Conservation (phyloP, 2,329 filamentous ascomycete genomes). For the Zarea fungicola region DNA sequence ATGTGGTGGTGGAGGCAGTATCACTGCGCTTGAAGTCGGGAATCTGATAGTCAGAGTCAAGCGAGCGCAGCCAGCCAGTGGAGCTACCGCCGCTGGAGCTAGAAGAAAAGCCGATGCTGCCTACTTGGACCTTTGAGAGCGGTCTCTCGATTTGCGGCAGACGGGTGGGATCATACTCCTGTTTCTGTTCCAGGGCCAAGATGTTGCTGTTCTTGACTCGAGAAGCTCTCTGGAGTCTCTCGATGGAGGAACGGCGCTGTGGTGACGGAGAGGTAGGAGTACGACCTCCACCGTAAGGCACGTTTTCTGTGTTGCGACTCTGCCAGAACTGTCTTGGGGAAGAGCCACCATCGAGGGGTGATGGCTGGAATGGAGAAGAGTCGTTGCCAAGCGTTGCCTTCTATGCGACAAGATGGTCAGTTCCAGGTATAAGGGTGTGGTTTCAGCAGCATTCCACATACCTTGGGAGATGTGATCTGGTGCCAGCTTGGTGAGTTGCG, state of each 20-base stretch:
- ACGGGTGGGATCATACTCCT: conserved; percentile 82
- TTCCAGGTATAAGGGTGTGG: neutral
- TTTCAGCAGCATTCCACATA: conserved; percentile 20
- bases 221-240: conserved; percentile 89
- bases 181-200: conserved; percentile 85
- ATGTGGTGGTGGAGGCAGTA: conserved; percentile 43
- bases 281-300: conserved; percentile 53
- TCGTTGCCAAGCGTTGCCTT: conserved; percentile 67
- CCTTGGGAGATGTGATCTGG: conserved; percentile 30
- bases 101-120: conserved; percentile 55
- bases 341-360: conserved; percentile 61
- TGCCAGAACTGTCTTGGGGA: conserved; percentile 93
- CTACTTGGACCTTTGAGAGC: conserved; percentile 69
- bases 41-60: conserved; percentile 36
- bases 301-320: conserved; percentile 72
- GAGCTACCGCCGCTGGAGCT: conserved; percentile 42
- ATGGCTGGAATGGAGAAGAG: conserved; percentile 80
- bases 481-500: conserved; percentile 92
- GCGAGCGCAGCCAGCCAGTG: conserved; percentile 37
- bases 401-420: conserved; percentile 31
- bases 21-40: conserved; percentile 47
- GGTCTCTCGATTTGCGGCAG: conserved; percentile 77
- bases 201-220: conserved; percentile 98
- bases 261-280: conserved; percentile 57
- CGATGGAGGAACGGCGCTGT: conserved; percentile 81